A percentile compares a stretch with the other conserved stretches of the same genome.
phyloP scores from a whole-genome alignment of 169 alveolate genomes.

The Besnoitia besnoiti region DNA sequence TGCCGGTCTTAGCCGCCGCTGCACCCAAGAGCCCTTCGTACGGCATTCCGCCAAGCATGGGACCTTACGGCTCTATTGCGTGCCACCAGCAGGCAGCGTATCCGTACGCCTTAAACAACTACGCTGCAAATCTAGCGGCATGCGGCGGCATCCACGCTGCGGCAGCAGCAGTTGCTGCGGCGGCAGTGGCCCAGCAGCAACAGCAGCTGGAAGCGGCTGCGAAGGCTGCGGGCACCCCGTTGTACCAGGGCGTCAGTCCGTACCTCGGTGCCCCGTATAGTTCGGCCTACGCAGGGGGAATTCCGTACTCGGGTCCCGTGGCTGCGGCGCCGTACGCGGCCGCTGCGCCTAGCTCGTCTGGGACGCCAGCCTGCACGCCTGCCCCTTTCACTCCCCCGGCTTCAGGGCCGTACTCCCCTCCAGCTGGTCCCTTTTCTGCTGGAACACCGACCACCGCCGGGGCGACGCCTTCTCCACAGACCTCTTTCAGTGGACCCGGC shows the following conservation, averaged over 20 bases:
- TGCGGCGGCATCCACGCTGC: conserved; percentile 7
- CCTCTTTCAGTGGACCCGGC: not conserved
- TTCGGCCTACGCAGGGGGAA: not conserved
- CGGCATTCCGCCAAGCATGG: not conserved
- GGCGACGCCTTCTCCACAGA: not conserved
- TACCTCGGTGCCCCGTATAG: conserved; percentile 28
- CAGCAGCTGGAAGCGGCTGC: conserved; percentile 37
- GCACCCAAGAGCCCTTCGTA: not conserved
- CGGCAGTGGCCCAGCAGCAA: conserved; percentile 25
- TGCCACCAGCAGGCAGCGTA: not conserved
- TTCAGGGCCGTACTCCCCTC: not conserved
- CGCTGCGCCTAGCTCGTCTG: not conserved
- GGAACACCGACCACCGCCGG: not conserved
- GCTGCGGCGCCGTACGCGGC: not conserved
- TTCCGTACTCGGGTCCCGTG: conserved; percentile 22
- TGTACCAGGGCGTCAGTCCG: conserved; percentile 1
- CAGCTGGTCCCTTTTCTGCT: not conserved
- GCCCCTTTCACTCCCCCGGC: not conserved
- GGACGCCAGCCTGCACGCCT: not conserved
- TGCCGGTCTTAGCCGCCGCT: not conserved
- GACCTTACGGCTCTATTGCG: not conserved
- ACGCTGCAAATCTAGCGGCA: not conserved
- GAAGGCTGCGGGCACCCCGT: conserved; percentile 3
- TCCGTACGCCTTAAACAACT: conserved; percentile 24
- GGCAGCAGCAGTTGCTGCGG: conserved; percentile 27